Percentiles rank a stretch among this genome's conserved stretches.
Conservation (phyloP, 257 asterid species). For the Penstemon barbatus region DNA sequence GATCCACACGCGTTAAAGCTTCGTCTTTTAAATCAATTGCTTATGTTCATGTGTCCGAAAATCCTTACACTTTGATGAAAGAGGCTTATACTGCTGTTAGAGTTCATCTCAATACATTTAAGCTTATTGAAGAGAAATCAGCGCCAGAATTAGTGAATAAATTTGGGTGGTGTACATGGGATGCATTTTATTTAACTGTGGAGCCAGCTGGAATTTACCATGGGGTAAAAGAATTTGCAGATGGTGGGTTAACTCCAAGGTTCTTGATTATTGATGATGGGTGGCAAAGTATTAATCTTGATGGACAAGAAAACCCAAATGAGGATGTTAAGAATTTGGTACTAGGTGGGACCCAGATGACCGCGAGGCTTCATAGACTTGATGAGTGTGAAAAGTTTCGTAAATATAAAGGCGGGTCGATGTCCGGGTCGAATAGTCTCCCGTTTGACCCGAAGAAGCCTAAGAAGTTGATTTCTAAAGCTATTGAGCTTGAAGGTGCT, state of each 20-base stretch:
- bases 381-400: constrained; percentile 67
- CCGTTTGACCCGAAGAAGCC: constrained; percentile 60
- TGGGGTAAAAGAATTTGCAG: constrained; percentile 53
- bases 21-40: constrained; percentile 49
- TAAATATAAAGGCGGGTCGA: constrained; percentile 48
- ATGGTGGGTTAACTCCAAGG: constrained; percentile 57
- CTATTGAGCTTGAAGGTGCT: constrained; percentile 66
- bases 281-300: constrained; percentile 68
- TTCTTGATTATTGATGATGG: constrained; percentile 77
- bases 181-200: constrained; percentile 58
- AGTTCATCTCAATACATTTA: constrained; percentile 66
- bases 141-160: constrained; percentile 56
- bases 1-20: constrained; percentile 43
- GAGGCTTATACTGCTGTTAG: constrained; percentile 64
- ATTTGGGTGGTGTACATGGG: constrained; percentile 79
- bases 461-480: constrained; percentile 60
- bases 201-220: constrained; percentile 61
- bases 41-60: constrained; percentile 60
- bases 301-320: constrained; percentile 38
- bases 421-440: constrained; percentile 44
- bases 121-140: constrained; percentile 65
- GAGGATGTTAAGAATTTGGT: constrained; percentile 62
- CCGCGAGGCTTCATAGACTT: constrained; percentile 64
- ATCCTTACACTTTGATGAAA: constrained; percentile 66
- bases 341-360: constrained; percentile 68